These are phyloP conservation scores for Ophiostoma australiae DNA, from an alignment of 2,329 filamentous ascomycete genomes.

Conservation along the genomic window DNA sequence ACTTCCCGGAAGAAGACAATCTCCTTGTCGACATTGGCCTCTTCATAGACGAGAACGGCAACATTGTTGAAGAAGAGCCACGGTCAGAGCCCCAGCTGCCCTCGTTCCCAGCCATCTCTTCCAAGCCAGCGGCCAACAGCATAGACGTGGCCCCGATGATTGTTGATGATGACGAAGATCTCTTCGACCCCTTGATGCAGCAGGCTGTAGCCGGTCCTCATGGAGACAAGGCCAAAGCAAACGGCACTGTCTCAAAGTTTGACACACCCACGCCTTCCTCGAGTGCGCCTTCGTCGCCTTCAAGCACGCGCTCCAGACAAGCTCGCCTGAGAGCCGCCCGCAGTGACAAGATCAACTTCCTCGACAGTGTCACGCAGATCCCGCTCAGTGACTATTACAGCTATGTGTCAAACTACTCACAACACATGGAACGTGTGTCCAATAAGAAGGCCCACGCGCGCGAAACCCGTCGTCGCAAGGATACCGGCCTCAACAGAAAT, in stretches of 20 bases:
- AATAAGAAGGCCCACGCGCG: slow-evolving; percentile 22
- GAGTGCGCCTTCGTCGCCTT: slow-evolving; percentile 1
- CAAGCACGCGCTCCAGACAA: slow-evolving; percentile 13
- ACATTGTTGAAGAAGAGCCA: slow-evolving; percentile 27
- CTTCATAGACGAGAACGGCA: slow-evolving; percentile 29
- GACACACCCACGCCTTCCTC: slow-evolving; percentile 13
- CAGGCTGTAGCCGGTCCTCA: background rate
- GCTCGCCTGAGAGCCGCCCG: background rate
- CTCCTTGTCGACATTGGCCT: slow-evolving; percentile 40
- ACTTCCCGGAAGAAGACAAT: slow-evolving; percentile 42
- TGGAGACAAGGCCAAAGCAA: background rate
- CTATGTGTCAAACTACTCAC: slow-evolving; percentile 25
- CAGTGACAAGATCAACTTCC: slow-evolving; percentile 19
- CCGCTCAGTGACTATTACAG: slow-evolving; percentile 26
- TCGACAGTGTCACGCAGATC: slow-evolving; percentile 28
- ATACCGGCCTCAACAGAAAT: slow-evolving; percentile 13
- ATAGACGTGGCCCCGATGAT: slow-evolving; percentile 18
- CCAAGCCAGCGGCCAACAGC: background rate
- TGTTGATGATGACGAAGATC: slow-evolving; percentile 23
- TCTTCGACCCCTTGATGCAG: slow-evolving; percentile 10
- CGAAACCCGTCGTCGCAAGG: slow-evolving; percentile 19
- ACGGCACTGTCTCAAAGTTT: background rate
- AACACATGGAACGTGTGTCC: slow-evolving; percentile 25
- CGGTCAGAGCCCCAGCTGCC: slow-evolving; percentile 27
- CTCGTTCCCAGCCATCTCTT: slow-evolving; percentile 13